Base-by-base conservation (phyloP, 352 stramenopile species). In the Globisporangium rhizosaccharum region DNA sequence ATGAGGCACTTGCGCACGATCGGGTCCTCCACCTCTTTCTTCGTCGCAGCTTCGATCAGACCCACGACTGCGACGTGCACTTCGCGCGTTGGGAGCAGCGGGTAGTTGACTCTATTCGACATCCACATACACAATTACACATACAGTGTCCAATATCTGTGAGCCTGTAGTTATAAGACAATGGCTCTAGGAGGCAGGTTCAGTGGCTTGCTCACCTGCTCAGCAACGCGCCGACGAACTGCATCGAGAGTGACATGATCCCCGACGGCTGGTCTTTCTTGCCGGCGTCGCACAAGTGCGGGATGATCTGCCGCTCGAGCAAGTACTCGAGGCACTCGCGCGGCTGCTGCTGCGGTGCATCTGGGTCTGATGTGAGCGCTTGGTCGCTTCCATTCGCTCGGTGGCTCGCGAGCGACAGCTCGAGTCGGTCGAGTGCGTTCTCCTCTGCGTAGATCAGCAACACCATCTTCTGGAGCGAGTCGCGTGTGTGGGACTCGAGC, bases 371-470 rank as follows among this genome's bases (percentile, higher is more conserved):
- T 49, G 44, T n/a, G 3, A 18, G 18, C 25, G 11, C 41, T 20
- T 1, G 1, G 14, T 48, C 64, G 15, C 18, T 47, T 14, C 41
- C 15, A n/a, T 23, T 47, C 15, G 15, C 18, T 18, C 41, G 41
- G 33, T 72, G 61, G 41, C 61, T 65, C 11, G 72, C 72, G 39
- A 76, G 70, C 48, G 75, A 70, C 56, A 92, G 69, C 62, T 91
- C 82, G 55, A 82, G 68, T 12, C 74, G 75, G 58, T 95, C 83
- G 17, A 76, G 76, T 36, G 75, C 81, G 61, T 85, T 89, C 52
- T 95, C 85, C 56, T 95, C 85, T 28, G 82, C 80, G 66, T 87
- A 91, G 63, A 95, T 88, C 26, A 95, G 73, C 67, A 92, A 71
- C 66, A 95, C 85, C 52, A 95, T 72, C 71, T 90, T 92, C 48